Percentiles rank a stretch among this genome's conserved stretches.
Evolutionary conservation across 371 early-diverging fungal genomes (phyloP).

Genomic region (Rhizopus sp.): DNA sequence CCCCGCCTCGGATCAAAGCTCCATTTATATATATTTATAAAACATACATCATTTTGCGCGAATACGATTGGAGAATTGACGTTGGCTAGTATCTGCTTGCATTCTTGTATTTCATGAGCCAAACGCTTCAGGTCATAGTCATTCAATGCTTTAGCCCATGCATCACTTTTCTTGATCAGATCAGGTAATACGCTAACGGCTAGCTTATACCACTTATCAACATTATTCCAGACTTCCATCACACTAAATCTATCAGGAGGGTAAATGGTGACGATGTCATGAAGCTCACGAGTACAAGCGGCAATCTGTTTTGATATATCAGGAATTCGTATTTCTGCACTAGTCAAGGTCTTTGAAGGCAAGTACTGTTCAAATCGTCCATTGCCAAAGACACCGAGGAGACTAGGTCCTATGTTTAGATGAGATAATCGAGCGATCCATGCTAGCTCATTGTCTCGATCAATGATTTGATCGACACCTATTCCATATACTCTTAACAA

Average conservation of each 20-base stretch:
- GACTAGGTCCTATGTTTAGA: constrained; percentile 70
- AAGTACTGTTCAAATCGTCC: constrained; percentile 89
- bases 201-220: constrained; percentile 64
- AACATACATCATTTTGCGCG: constrained; percentile 81
- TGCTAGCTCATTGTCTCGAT: constrained; percentile 77
- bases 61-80: constrained; percentile 72
- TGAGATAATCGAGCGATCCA: constrained; percentile 77
- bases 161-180: constrained; percentile 18
- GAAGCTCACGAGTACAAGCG: constrained; percentile 69
- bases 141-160: constrained; percentile 20
- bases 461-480: constrained; percentile 77
- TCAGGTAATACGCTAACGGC: constrained; percentile 18
- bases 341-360: constrained; percentile 72
- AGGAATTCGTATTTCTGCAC: constrained; percentile 68
- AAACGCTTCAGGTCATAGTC: constrained; percentile 48
- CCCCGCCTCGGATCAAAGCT: no score
- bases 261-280: constrained; percentile 67
- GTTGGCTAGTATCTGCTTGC: constrained; percentile 36
- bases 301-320: constrained; percentile 75
- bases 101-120: constrained; percentile 50
- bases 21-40: not conserved
- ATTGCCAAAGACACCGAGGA: constrained; percentile 83
- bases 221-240: constrained; percentile 67
- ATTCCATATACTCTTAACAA: constrained; percentile 81
- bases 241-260: constrained; percentile 44